Evolutionary conservation across 2,329 filamentous ascomycete species (phyloP), one percentile per base, ranked within the genome.

Genomic region (Hymenoscyphus fraxineus): DNA sequence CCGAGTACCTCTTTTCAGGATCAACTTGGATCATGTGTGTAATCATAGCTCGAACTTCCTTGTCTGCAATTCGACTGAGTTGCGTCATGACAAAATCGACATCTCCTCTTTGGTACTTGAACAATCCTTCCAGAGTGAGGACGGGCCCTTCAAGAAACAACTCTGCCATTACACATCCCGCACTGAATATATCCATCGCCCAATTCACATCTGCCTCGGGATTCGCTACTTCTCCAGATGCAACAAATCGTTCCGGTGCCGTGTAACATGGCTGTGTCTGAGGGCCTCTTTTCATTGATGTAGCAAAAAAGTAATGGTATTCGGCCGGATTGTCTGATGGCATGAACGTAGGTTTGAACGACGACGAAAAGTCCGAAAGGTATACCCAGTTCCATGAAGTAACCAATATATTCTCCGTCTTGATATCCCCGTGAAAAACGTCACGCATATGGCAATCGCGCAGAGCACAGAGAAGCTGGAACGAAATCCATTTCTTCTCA

Each of bases 311-410:
- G 77, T 97, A 98, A 0, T 93, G 97, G 73, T 98, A 99, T 73
- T 98, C 93, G 16, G 92, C 93, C 1, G 95, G 95, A 73, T 99
- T 98, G 73, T 99, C 93, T 76, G 97, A 94, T 2, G 95, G 95
- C 2, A 99, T 82, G 76, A 92, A 92, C 5, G 93, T 91, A 12
- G 93, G 95, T 75, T 99, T 99, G 80, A 96, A 98, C 0, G 91
- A 89, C 0, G 94, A 93, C 3, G 94, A 97, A 76, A 98, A 99
- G 77, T 99, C 95, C n/a, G 93, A 89, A 44, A 99, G 83, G 76
- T 98, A 99, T 1, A 99, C 83, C 95, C 96, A 99, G 79, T 98
- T 97, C 95, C 95, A 99, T 6, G 95, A 98, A 0, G 95, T 99
- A 60, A 99, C 94, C 58, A 99, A 81, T 41, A 96, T 87, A 73